Evolutionary conservation across 192 early-diverging fungal species (phyloP), one percentile per base, ranked within the genome.

Genomic region (Cetraspora pellucida): DNA sequence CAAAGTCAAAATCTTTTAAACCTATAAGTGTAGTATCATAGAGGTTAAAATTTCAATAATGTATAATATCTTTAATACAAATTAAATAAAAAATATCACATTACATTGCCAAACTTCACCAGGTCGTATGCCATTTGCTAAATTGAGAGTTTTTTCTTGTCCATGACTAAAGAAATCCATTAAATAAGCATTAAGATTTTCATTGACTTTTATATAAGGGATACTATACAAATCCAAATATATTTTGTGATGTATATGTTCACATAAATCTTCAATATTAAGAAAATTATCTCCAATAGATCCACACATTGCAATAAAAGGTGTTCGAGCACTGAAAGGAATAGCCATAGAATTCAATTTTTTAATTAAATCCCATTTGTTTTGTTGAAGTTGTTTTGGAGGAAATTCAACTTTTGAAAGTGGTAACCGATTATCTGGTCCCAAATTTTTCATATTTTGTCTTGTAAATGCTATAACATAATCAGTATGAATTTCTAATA

Each of bases 91-190:
- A 1, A 68, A 79, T 8, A 79, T 64, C 30, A n/a, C n/a, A n/a
- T n/a, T n/a, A n/a, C n/a, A n/a, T n/a, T n/a, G n/a, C n/a, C n/a
- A n/a, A n/a, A n/a, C n/a, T n/a, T n/a, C n/a, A n/a, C n/a, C n/a
- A n/a, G n/a, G n/a, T n/a, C n/a, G n/a, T n/a, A n/a, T n/a, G n/a
- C 64, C 64, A 23, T 79, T 79, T 46, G 63, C 46, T 27, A 66
- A 7, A 44, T 71, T 55, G 23, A 79, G 78, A 23, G 77, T 64
- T 0, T 4, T 19, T 46, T 65, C n/a, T 21, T 72, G 65, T 17
- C 78, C 75, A 45, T 63, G 47, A 43, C 27, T 31, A 37, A 77
- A 77, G 27, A 74, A 49, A 58, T 78, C 75, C 14, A 10, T 16
- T 27, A 78, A 19, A 52, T 54, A 78, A 2, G 63, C 77, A 50